phyloP scores from a whole-genome alignment of 345 rosid genomes.

The Brassica rapa region DNA sequence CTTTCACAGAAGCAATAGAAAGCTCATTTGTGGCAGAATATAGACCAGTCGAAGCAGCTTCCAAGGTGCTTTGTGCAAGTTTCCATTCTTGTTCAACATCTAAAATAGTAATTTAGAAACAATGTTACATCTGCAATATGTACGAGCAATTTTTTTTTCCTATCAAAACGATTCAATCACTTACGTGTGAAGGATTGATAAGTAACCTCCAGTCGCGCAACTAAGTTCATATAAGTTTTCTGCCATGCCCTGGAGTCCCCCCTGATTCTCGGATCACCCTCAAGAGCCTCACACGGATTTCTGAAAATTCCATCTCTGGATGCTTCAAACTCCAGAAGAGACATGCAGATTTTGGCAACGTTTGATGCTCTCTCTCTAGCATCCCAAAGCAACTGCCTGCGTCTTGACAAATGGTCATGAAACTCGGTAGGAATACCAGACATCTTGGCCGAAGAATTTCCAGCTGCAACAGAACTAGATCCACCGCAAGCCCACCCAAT shows the following conservation, averaged over 20 bases:
- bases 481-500: slow-evolving; percentile 99
- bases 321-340: slow-evolving; percentile 80
- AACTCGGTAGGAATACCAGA: slow-evolving; percentile 86
- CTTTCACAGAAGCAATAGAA: slow-evolving; percentile 67
- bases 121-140: slow-evolving; percentile 19
- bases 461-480: slow-evolving; percentile 55
- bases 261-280: slow-evolving; percentile 49
- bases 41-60: slow-evolving; percentile 74
- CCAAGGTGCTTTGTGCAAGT: slow-evolving; percentile 74
- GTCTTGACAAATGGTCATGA: slow-evolving; percentile 73
- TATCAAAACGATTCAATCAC: slow-evolving; percentile 35
- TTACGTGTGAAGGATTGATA: slow-evolving; percentile 80
- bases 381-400: slow-evolving; percentile 70
- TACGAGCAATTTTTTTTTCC: slow-evolving; percentile 6
- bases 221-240: slow-evolving; percentile 65
- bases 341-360: slow-evolving; percentile 69
- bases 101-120: slow-evolving; percentile 32
- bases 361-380: slow-evolving; percentile 81
- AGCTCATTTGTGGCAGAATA: slow-evolving; percentile 78
- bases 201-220: slow-evolving; percentile 68
- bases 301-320: slow-evolving; percentile 80
- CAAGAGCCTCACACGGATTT: slow-evolving; percentile 60
- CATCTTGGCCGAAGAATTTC: slow-evolving; percentile 59
- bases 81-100: slow-evolving; percentile 87
- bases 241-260: slow-evolving; percentile 75